Base-by-base conservation (phyloP, 768 basidiomycete species). In the Mrakia blollopis region DNA sequence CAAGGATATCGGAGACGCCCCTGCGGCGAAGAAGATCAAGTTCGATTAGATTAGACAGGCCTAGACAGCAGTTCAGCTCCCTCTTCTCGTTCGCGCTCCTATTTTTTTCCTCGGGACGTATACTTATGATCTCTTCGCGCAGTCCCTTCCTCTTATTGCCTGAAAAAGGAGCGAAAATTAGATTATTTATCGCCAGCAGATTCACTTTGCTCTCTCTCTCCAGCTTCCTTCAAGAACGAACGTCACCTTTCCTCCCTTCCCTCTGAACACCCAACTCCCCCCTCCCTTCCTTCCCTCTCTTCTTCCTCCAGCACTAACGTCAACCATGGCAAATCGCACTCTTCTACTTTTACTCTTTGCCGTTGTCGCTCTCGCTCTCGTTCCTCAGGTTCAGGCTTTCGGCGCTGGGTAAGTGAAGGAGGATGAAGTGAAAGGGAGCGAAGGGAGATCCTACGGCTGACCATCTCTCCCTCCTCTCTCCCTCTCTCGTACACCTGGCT, bases 21-120 rank as follows among this genome's bases (percentile, higher is more conserved):
- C 85, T 8, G 83, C 84, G 0, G 74, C 84, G 54, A 86, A 84
- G 80, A 86, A 86, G 84, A 86, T 86, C 81, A 84, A 81, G 21
- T 86, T 86, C 78, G 84, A 86, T 76, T 85, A 83, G 79, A 74
- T 62, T 32, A 8, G 5, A 18, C 10, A n/a, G n/a, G n/a, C 35
- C 3, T 41, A 62, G 63, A 35, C 63, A 2, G 4, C 5, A 6
- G 5, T 37, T 35, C 5, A 32, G n/a, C n/a, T n/a, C n/a, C n/a
- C 16, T 21, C 14, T 11, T 63, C 23, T 63, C 25, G 7, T 9
- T 63, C 62, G 44, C 39, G 6, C 39, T 44, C 39, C 39, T 41
- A 41, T 44, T 14, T 4, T 44, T 44, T 14, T 44, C 39, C 6
- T 11, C 6, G 39, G 39, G 44, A 44, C 14, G 44, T 11, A 44